Conservation (phyloP, 768 basidiomycete genomes). For the Leucocoprinus sp. region DNA sequence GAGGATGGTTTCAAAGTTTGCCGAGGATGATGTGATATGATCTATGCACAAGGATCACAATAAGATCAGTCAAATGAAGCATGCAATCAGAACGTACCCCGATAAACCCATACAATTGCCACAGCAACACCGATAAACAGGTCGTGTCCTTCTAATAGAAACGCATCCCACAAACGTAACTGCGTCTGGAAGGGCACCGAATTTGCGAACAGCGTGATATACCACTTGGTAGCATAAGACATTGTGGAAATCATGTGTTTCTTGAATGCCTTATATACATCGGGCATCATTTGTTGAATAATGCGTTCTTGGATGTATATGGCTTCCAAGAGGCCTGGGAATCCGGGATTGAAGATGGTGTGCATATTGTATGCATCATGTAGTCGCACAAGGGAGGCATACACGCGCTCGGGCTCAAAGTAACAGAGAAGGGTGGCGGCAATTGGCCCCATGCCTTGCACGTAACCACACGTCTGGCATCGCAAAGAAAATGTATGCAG, state of each 20-base stretch:
- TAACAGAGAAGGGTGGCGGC: constrained; percentile 93
- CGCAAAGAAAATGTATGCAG: constrained; percentile 84
- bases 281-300: constrained; percentile 82
- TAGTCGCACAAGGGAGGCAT: constrained; percentile 76
- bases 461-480: constrained; percentile 88
- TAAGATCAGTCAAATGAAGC: neutral
- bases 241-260: constrained; percentile 89
- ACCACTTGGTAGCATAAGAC: constrained; percentile 98
- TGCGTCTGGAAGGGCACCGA: constrained; percentile 94
- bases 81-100: constrained; percentile 43
- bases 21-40: constrained; percentile 70
- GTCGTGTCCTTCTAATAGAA: constrained; percentile 86
- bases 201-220: constrained; percentile 95
- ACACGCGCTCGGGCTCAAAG: constrained; percentile 83
- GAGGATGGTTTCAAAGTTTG: constrained; percentile 87
- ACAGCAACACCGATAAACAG: constrained; percentile 79
- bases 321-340: constrained; percentile 91
- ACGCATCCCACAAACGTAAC: constrained; percentile 90
- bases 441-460: constrained; percentile 98
- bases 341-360: constrained; percentile 84
- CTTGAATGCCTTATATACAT: constrained; percentile 78
- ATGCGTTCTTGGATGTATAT: constrained; percentile 94
- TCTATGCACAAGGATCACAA: constrained; percentile 35
- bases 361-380: constrained; percentile 89
- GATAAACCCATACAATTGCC: constrained; percentile 86